phyloP scores from a whole-genome alignment of 805 yeast species.

The Lachancea dasiensis region DNA sequence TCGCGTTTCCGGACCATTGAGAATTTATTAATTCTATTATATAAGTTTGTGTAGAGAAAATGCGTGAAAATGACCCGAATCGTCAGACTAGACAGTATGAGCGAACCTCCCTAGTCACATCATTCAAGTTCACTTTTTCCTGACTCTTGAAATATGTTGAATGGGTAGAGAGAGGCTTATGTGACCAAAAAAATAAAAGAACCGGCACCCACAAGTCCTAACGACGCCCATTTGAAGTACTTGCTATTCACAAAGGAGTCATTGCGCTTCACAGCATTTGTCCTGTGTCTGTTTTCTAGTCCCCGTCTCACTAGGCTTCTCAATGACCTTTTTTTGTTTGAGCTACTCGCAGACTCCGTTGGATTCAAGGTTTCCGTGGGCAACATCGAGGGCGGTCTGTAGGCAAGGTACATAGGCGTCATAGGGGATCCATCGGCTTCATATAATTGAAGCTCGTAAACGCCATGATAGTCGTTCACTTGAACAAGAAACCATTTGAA shows the following conservation, averaged over 20 bases:
- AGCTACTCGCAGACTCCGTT: constrained; percentile 37
- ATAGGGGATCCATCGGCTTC: constrained; percentile 72
- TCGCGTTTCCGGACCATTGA: too few species aligned
- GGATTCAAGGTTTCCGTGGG: constrained; percentile 93
- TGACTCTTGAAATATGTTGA: too few species aligned
- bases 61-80: too few species aligned
- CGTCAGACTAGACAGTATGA: too few species aligned
- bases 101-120: too few species aligned
- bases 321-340: constrained; percentile 33
- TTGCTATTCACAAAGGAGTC: constrained; percentile 16
- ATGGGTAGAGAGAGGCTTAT: constrained; percentile 6
- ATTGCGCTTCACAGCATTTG: constrained; percentile 52
- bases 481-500: constrained; percentile 53
- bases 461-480: constrained; percentile 79
- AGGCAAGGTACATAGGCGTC: constrained; percentile 88
- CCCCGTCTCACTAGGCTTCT: constrained; percentile 55
- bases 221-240: constrained; percentile 24
- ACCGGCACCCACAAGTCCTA: constrained; percentile 25
- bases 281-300: constrained; percentile 72
- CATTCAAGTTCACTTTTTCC: neutral
- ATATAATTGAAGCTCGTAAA: constrained; percentile 65
- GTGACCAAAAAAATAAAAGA: constrained; percentile 24
- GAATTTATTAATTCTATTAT: too few species aligned
- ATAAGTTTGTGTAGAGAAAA: too few species aligned
- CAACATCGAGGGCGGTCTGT: constrained; percentile 92